Evolutionary conservation across 305 asterid genomes (phyloP), one percentile per base, ranked within the genome.

Genomic region (Fraxinus xanthoxyloides): DNA sequence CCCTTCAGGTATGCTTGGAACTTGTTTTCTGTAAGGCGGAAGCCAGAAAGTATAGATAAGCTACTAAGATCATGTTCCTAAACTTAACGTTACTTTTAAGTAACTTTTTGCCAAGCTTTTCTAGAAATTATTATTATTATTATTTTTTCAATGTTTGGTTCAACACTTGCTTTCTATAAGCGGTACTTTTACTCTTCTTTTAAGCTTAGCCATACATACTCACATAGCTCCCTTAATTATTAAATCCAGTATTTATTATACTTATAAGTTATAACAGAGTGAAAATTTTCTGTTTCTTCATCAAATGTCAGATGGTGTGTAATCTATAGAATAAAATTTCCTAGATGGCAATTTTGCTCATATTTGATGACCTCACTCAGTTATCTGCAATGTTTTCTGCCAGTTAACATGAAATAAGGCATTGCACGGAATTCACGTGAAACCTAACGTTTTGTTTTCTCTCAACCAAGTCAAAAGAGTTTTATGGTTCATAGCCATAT

Each of bases 1-100:
- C 69, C 89, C 95, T 38, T 84, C 90, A 77, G 91, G 93, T 90
- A 79, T 75, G 61, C 77, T 79, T 40, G 81, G 28, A 65, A 36
- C 84, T 77, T 23, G 3, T 21, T 35, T 75, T 81, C 61, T 79
- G 8, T 2, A 1, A 40, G 72, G 51, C 43, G 43, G 85, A 72
- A 40, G 61, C 59, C 0, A 12, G 24, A 30, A 26, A 40, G 70
- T 13, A 10, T 70, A 77, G 7, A 65, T 10, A 23, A 56, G 67
- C 67, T 56, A 56, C 67, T 56, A 26, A 65, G n/a, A 65, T 5
- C 73, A 12, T 65, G 73, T 26, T 65, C 10, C 0, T 24, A 24
- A 63, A 26, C 15, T 21, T 63, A 8, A 63, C 0, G 72, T 63
- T 61, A 21, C 15, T 23, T 56, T 0, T 48, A 56, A 54, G 28